Conservation (phyloP, 305 asterid genomes). For the Nicotiana rustica region DNA sequence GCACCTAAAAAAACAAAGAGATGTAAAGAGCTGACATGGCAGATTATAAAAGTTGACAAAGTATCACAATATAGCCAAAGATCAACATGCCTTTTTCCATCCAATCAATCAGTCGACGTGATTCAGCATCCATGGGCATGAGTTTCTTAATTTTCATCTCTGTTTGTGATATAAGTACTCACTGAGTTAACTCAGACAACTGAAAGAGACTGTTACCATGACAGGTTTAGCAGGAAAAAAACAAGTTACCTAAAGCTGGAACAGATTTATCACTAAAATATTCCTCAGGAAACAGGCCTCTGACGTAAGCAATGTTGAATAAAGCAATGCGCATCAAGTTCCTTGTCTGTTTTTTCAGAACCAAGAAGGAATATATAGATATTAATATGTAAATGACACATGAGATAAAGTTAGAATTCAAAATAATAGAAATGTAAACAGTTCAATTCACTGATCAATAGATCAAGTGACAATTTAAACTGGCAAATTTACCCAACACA, state of each 20-base stretch:
- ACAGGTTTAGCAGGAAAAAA: conserved; percentile 5
- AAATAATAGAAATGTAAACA: too few species aligned
- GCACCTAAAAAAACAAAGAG: conserved; percentile 63
- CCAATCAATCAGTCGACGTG: conserved; percentile 95
- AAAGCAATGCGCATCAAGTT: conserved; percentile 94
- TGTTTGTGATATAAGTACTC: conserved; percentile 45
- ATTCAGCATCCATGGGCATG: conserved; percentile 97
- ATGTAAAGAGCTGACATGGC: conserved; percentile 35
- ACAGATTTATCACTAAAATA: conserved; percentile 90
- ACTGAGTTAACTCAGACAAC: conserved; percentile 33
- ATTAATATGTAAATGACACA: not conserved
- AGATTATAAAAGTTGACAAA: conserved; percentile 9
- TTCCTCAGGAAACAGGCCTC: conserved; percentile 96
- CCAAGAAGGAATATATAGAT: conserved; percentile 26
- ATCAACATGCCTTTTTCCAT: conserved; percentile 85
- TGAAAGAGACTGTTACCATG: not conserved
- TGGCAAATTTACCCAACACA: not conserved
- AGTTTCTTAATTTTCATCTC: conserved; percentile 98
- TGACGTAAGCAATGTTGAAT: conserved; percentile 93
- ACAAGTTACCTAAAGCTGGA: conserved; percentile 82
- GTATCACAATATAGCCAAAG: not conserved
- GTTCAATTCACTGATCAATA: not conserved
- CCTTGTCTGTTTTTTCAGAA: conserved; percentile 67
- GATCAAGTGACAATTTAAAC: not conserved
- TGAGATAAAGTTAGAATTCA: not conserved